phyloP scores from a whole-genome alignment of 345 rosid genomes.

The Cardamine occulta region DNA sequence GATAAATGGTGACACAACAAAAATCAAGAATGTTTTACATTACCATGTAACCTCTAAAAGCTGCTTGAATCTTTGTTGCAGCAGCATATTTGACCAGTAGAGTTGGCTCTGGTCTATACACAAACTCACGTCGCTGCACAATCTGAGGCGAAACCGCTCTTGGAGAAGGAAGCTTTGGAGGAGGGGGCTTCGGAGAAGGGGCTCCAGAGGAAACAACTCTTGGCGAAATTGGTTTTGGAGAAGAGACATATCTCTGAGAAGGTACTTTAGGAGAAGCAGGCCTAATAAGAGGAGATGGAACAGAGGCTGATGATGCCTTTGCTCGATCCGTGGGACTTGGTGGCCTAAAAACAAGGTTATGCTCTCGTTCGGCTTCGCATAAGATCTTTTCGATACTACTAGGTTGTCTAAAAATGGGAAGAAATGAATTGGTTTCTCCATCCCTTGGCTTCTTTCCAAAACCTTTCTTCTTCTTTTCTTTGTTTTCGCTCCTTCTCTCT shows the following conservation, averaged over 20 bases:
- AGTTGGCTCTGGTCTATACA: conserved; percentile 69
- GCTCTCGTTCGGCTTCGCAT: conserved; percentile 92
- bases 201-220: conserved; percentile 43
- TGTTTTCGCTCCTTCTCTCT: conserved; percentile 59
- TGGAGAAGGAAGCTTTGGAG: conserved; percentile 69
- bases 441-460: conserved; percentile 57
- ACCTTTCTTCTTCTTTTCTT: conserved; percentile 81
- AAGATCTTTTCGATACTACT: conserved; percentile 94
- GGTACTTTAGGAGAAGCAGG: conserved; percentile 60
- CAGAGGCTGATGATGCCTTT: conserved; percentile 49
- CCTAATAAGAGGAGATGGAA: conserved; percentile 43
- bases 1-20: not conserved
- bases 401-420: conserved; percentile 80
- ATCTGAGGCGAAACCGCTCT: conserved; percentile 59
- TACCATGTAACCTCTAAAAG: conserved; percentile 87
- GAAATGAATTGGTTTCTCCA: conserved; percentile 80
- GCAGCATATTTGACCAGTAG: conserved; percentile 59
- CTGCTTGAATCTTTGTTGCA: conserved; percentile 89
- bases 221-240: conserved; percentile 56
- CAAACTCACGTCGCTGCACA: conserved; percentile 58
- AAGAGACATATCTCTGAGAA: conserved; percentile 46
- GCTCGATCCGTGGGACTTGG: conserved; percentile 55
- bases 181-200: conserved; percentile 49
- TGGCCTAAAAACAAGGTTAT: conserved; percentile 70
- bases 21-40: conserved; percentile 20